phyloP scores from a whole-genome alignment of 306 rosid species.

The Ormosia emarginata region DNA sequence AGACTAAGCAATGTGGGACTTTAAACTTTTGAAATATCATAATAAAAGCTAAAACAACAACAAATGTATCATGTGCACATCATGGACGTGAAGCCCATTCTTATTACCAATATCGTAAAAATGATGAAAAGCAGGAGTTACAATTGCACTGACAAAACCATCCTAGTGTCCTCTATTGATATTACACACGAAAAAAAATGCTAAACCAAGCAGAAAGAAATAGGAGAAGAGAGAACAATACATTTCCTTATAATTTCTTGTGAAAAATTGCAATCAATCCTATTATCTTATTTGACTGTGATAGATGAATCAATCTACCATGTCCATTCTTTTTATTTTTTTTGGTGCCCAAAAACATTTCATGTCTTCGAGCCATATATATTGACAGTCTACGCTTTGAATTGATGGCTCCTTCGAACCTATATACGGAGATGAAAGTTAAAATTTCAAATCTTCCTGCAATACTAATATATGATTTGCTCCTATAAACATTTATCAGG shows the following conservation, averaged over 20 bases:
- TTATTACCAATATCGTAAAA: background rate
- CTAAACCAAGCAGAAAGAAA: background rate
- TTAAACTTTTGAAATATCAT: too few species aligned
- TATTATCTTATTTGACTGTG: background rate
- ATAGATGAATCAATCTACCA: slow-evolving; percentile 20
- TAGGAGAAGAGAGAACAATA: background rate
- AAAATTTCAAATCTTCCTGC: background rate
- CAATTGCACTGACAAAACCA: background rate
- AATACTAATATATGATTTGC: background rate
- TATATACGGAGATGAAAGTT: background rate
- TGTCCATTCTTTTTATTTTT: background rate
- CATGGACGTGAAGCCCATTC: background rate
- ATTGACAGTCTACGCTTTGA: slow-evolving; percentile 17
- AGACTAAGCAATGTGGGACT: too few species aligned
- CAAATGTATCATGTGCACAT: background rate
- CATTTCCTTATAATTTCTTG: background rate
- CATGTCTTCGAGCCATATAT: slow-evolving; percentile 19
- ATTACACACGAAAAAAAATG: background rate
- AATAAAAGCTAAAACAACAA: too few species aligned
- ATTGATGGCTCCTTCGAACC: background rate
- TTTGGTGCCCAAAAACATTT: background rate
- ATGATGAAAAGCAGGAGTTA: background rate
- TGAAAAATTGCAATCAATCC: slow-evolving; percentile 6
- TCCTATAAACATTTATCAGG: background rate
- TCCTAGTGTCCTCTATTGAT: background rate